phyloP scores from a whole-genome alignment of 176 grass and related monocot species.

The Ampelocalamus luodianensis region DNA sequence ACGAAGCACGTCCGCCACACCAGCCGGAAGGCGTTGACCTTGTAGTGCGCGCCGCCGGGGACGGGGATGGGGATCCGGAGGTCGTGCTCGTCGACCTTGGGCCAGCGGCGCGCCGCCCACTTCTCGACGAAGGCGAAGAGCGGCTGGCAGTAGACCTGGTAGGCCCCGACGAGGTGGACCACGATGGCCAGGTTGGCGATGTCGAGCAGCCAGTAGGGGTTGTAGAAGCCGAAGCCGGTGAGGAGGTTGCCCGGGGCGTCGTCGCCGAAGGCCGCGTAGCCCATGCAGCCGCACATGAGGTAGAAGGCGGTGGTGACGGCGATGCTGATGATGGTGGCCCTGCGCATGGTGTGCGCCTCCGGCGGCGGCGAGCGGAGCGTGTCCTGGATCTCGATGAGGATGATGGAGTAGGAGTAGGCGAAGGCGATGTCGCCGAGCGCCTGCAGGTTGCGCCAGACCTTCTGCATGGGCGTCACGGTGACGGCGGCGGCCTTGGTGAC shows the following conservation, averaged over 20 bases:
- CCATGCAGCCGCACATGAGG: constrained; percentile 66
- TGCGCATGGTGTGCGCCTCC: constrained; percentile 59
- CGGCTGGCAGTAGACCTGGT: constrained; percentile 66
- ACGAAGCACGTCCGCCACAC: constrained; percentile 59
- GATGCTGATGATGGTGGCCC: constrained; percentile 48
- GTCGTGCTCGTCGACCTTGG: constrained; percentile 51
- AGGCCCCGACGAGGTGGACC: constrained; percentile 66
- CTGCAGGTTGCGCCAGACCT: constrained; percentile 61
- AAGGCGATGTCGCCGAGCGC: constrained; percentile 72
- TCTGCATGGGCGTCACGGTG: constrained; percentile 44
- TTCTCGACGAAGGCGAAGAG: constrained; percentile 68
- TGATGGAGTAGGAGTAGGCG: constrained; percentile 69
- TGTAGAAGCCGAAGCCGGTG: constrained; percentile 68
- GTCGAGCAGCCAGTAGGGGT: constrained; percentile 64
- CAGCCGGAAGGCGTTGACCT: constrained; percentile 58
- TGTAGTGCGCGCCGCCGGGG: background rate
- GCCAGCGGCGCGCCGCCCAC: constrained; percentile 45
- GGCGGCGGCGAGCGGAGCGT: constrained; percentile 62
- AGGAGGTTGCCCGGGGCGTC: constrained; percentile 58
- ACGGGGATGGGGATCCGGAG: background rate
- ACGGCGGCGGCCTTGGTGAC: constrained; percentile 41
- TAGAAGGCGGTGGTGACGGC: constrained; percentile 53
- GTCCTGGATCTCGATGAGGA: constrained; percentile 76
- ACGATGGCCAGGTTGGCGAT: constrained; percentile 66
- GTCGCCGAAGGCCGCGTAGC: constrained; percentile 63